Evolutionary conservation across 306 rosid genomes (phyloP), one percentile per base, ranked within the genome.

Genomic region (Rosa multiflora): DNA sequence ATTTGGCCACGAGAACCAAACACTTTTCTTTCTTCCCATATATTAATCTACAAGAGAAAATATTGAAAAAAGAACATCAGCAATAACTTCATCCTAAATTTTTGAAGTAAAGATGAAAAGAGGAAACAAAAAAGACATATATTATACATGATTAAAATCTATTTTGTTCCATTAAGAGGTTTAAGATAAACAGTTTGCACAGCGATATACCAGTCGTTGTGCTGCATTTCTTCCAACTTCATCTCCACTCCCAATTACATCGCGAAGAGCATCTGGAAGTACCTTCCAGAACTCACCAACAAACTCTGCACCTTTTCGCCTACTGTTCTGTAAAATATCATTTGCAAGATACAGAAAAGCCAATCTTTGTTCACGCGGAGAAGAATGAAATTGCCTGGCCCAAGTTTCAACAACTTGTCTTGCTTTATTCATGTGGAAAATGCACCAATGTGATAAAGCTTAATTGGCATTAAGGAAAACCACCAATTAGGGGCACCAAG

Each of bases 361-460:
- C 85, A 95, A 83, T 83, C 89, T 91, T 84, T 91, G 95, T 72
- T 95, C 99, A 10, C 84, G 97, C 5, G 97, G 93, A 76, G 98
- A 86, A 72, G 87, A 85, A 77, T 91, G 98, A 85, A 90, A 95
- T 74, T 95, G 99, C 77, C 92, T 88, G 52, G 70, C 97, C 99
- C 99, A 95, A 6, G 98, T 93, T 88, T 95, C 99, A 61, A 95
- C 99, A 73, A 95, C 99, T 86, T 88, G 99, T 85, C 87, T 92
- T 73, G 99, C 97, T 88, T 95, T 95, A 80, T 92, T 92, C 99
- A 95, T 95, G 81, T 95, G 99, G 88, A 95, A 95, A 80, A 95
- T 95, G 82, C 99, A 95, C 99, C 99, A 95, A 85, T 95, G 99
- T 18, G 99, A 95, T 84, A 95, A 84, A 85, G 99, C 99, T 95